These are phyloP conservation scores for Xanthoconium separans DNA, from an alignment of 1,284 basidiomycete genomes.

Conservation along the genomic window DNA sequence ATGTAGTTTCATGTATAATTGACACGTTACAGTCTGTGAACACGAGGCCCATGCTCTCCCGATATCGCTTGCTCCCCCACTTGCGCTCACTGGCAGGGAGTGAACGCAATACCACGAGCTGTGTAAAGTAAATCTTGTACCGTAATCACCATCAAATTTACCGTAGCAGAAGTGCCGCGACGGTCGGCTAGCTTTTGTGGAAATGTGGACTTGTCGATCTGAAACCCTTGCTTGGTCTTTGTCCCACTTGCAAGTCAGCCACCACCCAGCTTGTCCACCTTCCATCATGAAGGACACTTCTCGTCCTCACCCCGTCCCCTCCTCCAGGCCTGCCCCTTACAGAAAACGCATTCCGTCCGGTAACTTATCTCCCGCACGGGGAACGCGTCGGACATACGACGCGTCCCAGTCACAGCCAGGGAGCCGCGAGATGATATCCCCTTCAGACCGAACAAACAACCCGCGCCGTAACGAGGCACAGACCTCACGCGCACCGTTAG, in stretches of 20 bases:
- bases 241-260: conserved; percentile 12
- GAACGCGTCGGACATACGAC: conserved; percentile 15
- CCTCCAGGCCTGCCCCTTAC: conserved; percentile 21
- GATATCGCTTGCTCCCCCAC: too few species aligned
- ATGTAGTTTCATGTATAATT: too few species aligned
- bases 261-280: conserved; percentile 7
- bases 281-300: conserved; percentile 27
- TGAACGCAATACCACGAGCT: too few species aligned
- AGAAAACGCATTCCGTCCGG: conserved; percentile 13
- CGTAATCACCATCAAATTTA: neutral
- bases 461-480: conserved; percentile 2
- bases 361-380: conserved; percentile 6
- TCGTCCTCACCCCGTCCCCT: conserved; percentile 16
- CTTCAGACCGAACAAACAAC: conserved; percentile 6
- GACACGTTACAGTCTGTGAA: too few species aligned
- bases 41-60: too few species aligned
- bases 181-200: conserved; percentile 1
- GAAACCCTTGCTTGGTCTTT: conserved; percentile 8
- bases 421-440: neutral
- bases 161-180: conserved; percentile 1
- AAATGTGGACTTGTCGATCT: conserved; percentile 1
- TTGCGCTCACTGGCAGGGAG: too few species aligned
- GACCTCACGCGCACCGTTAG: neutral
- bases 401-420: conserved; percentile 5
- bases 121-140: too few species aligned